Conservation (phyloP, 2,329 filamentous ascomycete species). For the Colletotrichum spaethianum region DNA sequence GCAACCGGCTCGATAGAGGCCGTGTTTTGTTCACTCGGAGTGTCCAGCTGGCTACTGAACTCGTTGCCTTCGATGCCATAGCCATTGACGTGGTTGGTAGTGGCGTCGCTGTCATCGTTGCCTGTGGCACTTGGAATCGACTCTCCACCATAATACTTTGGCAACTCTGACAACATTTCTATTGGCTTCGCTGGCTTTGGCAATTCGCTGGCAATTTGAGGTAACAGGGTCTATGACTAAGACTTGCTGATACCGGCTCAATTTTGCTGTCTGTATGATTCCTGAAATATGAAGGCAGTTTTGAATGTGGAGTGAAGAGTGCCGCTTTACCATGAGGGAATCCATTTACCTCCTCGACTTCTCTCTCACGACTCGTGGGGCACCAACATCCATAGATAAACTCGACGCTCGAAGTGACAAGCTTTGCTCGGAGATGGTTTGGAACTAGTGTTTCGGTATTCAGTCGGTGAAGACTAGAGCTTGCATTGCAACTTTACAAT, state of each 20-base stretch:
- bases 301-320: not conserved
- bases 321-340: not conserved
- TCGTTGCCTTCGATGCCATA: not conserved
- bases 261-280: not conserved
- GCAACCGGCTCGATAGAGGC: constrained; percentile 9
- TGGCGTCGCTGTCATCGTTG: not conserved
- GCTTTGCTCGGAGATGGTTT: not conserved
- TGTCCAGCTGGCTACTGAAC: not conserved
- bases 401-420: too few relatives aligned
- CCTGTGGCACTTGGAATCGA: not conserved
- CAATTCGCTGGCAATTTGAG: not conserved
- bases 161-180: not conserved
- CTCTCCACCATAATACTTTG: not conserved
- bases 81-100: too few relatives aligned
- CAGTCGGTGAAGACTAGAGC: too few relatives aligned
- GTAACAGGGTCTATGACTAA: not conserved
- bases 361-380: not conserved
- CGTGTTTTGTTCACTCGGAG: not conserved
- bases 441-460: not conserved
- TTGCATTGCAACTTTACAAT: too few relatives aligned
- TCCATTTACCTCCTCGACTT: not conserved
- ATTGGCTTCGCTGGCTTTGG: not conserved
- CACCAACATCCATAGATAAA: too few relatives aligned
- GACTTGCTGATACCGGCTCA: not conserved
- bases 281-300: not conserved